Evolutionary conservation across 2,329 filamentous ascomycete genomes (phyloP).

Genomic region (Zasmidium citrigriseum): DNA sequence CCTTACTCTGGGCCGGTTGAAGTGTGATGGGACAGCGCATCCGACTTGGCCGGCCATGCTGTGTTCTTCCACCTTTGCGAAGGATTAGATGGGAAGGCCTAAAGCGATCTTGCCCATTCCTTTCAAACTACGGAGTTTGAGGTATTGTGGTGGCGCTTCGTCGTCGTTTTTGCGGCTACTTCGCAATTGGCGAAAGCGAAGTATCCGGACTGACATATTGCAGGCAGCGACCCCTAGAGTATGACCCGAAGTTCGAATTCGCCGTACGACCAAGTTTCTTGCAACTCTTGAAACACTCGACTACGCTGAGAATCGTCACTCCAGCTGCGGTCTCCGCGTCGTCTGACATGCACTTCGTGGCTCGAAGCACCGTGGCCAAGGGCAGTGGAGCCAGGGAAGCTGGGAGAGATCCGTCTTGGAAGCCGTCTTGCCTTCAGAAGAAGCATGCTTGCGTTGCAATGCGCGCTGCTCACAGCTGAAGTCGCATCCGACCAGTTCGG

Average conservation of each 20-base stretch:
- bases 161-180: too few relatives aligned
- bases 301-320: neutral
- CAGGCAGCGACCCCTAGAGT: too few relatives aligned
- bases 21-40: neutral
- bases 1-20: neutral
- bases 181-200: too few relatives aligned
- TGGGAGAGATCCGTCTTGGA: neutral
- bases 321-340: neutral
- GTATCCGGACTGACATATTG: too few relatives aligned
- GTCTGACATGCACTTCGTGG: neutral
- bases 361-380: neutral
- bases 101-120: too few relatives aligned
- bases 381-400: neutral
- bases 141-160: too few relatives aligned
- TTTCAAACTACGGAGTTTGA: too few relatives aligned
- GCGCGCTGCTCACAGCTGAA: neutral
- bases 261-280: neutral
- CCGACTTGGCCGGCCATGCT: neutral
- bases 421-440: neutral
- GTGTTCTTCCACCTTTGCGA: neutral
- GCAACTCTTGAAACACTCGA: neutral
- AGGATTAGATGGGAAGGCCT: neutral
- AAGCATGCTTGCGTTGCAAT: neutral
- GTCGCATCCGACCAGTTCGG: neutral
- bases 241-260: too few relatives aligned